A percentile compares a stretch with the other conserved stretches of the same genome.
These are phyloP conservation scores for Colletotrichum lupini DNA, from an alignment of 2,329 filamentous ascomycete genomes.

Conservation along the genomic window DNA sequence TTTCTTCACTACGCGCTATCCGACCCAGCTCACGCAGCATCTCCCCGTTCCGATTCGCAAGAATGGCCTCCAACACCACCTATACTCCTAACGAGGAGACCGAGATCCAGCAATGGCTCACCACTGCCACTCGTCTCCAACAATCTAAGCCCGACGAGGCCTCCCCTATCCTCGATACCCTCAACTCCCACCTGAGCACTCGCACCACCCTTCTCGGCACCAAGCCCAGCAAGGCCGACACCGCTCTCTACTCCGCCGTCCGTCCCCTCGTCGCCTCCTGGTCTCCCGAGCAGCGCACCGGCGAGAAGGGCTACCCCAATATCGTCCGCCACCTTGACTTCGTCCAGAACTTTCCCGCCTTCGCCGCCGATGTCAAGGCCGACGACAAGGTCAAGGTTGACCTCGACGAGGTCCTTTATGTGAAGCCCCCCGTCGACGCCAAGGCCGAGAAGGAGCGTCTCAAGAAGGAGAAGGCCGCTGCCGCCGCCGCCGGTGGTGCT, in stretches of 20 bases:
- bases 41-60: slow-evolving; percentile 52
- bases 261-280: slow-evolving; percentile 82
- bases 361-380: slow-evolving; percentile 75
- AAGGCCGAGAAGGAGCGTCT: slow-evolving; percentile 96
- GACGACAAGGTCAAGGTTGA: slow-evolving; percentile 84
- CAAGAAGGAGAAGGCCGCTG: slow-evolving; percentile 93
- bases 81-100: slow-evolving; percentile 85
- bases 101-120: slow-evolving; percentile 91
- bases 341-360: slow-evolving; percentile 88
- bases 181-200: slow-evolving; percentile 89
- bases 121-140: slow-evolving; percentile 78
- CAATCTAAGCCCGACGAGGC: slow-evolving; percentile 61
- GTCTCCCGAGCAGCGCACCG: slow-evolving; percentile 87
- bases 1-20: slow-evolving; percentile 57
- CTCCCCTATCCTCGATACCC: slow-evolving; percentile 76
- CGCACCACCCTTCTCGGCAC: slow-evolving; percentile 89
- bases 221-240: slow-evolving; percentile 89
- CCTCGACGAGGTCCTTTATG: slow-evolving; percentile 82
- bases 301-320: slow-evolving; percentile 88
- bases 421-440: slow-evolving; percentile 88
- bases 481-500: slow-evolving; percentile 58
- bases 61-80: slow-evolving; percentile 75
- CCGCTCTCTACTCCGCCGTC: slow-evolving; percentile 83
- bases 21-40: slow-evolving; percentile 50
- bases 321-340: slow-evolving; percentile 94